These are phyloP conservation scores for Hericium erinaceus DNA, from an alignment of 768 basidiomycete species.

Conservation along the genomic window DNA sequence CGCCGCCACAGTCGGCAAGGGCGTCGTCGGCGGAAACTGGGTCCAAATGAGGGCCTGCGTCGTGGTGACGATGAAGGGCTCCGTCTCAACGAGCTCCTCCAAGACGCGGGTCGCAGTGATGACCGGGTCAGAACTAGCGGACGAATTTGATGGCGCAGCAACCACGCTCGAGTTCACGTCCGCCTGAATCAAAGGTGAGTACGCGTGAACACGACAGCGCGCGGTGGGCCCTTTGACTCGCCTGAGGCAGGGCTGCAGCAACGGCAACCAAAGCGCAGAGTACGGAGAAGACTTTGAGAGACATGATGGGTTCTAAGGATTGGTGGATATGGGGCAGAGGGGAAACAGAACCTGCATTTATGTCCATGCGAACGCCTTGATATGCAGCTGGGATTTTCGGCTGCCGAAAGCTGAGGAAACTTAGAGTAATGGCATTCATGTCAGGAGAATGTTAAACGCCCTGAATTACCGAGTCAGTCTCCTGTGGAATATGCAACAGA, in stretches of 20 bases:
- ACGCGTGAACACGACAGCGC: too few relatives aligned
- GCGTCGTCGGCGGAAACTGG: neutral
- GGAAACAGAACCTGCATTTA: too few relatives aligned
- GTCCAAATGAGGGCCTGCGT: neutral
- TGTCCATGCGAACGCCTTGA: too few relatives aligned
- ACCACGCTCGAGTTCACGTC: neutral
- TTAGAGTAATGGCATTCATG: neutral
- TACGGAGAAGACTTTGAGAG: neutral
- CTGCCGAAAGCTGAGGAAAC: neutral
- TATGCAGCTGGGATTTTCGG: too few relatives aligned
- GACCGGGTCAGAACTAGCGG: neutral
- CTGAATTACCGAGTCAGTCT: neutral
- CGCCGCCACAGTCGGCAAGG: neutral
- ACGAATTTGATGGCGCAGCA: neutral
- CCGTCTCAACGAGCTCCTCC: neutral
- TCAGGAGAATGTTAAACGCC: neutral
- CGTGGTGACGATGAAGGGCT: neutral
- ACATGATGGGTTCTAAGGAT: neutral
- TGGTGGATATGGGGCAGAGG: too few relatives aligned
- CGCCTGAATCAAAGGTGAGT: neutral
- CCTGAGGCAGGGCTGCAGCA: neutral
- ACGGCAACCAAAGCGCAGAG: neutral
- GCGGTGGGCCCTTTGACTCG: too few relatives aligned
- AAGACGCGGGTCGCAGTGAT: neutral
- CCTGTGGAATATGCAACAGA: neutral